Base-by-base conservation (phyloP, 2,329 filamentous ascomycete species). In the Diaporthe citrichinensis region DNA sequence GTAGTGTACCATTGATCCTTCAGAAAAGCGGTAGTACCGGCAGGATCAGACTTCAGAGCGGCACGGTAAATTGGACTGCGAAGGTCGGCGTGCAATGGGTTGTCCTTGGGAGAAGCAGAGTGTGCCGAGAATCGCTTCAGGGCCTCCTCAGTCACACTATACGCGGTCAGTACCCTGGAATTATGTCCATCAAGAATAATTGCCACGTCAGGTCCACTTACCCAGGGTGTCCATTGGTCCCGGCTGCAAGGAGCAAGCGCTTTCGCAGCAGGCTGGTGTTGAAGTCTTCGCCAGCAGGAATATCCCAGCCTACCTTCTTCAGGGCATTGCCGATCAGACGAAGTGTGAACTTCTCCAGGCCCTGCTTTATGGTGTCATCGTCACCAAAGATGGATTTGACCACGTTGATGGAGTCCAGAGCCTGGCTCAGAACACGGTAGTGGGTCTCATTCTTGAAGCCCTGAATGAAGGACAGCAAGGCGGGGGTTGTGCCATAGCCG, bases 381-480 rank as follows among this genome's bases (percentile, higher is more conserved):
- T 94, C 92, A 31, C 92, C 90, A 81, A 98, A 98, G 72, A 98
- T 91, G n/a, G 93, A 94, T 83, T 95, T 95, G 76, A 98, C 90
- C 72, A 92, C 92, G 73, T 87, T 90, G 36, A 98, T 86, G 5
- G 94, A 94, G 78, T 93, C 92, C 10, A 97, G 88, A 44, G 98
- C 92, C 82, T 98, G 95, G 74, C 92, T 92, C 94, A 97, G 97
- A 7, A 98, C 96, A 67, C 98, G 90, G 80, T 95, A 96, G 83
- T 96, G 95, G 1, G 90, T 90, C 85, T 99, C 97, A 71, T 90
- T 87, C 76, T 92, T 89, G 84, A 98, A 96, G n/a, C 94, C 94
- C 83, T 98, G 91, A 15, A 98, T 86, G 80, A 99, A 94, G 17
- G 94, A 92, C 41, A 99, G 87, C 17, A 99, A 88, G 12, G 94